phyloP scores from a whole-genome alignment of 2,329 filamentous ascomycete genomes.

The Rutstroemia sp. region DNA sequence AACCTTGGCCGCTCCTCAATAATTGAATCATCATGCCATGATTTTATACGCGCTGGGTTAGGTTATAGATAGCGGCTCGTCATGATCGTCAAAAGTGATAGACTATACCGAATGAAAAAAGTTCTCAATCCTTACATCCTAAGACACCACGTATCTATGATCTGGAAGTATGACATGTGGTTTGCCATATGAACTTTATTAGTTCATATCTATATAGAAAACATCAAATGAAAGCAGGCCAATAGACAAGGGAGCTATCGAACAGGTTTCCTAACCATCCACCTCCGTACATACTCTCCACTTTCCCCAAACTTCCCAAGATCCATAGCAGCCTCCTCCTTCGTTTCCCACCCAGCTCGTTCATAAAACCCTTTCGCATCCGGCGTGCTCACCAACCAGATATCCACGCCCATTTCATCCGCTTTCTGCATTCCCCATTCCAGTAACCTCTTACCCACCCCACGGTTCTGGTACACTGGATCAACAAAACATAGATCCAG shows the following conservation, averaged over 20 bases:
- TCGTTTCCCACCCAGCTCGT: conserved; percentile 25
- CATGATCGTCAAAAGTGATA: neutral
- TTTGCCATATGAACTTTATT: no score
- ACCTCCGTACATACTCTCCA: conserved; percentile 14
- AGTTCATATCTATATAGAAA: no score
- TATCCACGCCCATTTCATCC: conserved; percentile 8
- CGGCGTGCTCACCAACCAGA: conserved; percentile 19
- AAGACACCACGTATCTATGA: neutral
- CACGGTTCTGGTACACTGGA: conserved; percentile 14
- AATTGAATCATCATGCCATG: neutral
- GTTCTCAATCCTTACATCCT: neutral
- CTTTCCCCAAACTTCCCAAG: conserved; percentile 15
- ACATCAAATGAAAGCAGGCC: no score
- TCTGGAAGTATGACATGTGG: neutral
- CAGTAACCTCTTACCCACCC: conserved; percentile 15
- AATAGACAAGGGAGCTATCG: no score
- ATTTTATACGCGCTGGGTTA: conserved; percentile 1
- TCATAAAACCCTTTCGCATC: conserved; percentile 17
- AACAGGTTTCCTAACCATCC: conserved; percentile 14
- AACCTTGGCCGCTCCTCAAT: conserved; percentile 24
- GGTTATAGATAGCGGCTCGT: conserved; percentile 1
- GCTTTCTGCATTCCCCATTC: conserved; percentile 12
- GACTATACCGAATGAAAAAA: neutral
- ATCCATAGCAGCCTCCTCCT: conserved; percentile 16
- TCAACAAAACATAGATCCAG: conserved; percentile 18